These are phyloP conservation scores for Didymella segeticola DNA, from an alignment of 2,329 filamentous ascomycete species.

Conservation along the genomic window DNA sequence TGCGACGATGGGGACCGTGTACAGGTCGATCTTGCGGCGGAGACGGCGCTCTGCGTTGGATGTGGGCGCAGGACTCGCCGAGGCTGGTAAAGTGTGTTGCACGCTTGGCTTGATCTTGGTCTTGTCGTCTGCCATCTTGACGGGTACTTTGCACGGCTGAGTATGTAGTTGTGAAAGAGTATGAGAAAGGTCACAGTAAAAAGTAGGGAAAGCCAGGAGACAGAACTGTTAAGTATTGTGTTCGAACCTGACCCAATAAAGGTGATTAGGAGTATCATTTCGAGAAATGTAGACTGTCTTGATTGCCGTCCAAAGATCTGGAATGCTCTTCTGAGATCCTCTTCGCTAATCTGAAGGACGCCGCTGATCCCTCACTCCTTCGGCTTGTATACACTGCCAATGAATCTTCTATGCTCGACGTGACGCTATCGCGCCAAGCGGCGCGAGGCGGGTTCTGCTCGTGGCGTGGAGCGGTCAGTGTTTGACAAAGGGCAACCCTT, in stretches of 20 bases:
- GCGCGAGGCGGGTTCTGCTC: not conserved
- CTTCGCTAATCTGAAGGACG: not conserved
- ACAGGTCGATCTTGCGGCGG: not conserved
- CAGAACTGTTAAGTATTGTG: no score
- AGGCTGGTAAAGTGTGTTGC: no score
- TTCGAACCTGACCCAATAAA: not conserved
- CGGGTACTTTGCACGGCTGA: no score
- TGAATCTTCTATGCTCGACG: not conserved
- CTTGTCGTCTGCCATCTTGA: no score
- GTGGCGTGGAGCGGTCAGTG: not conserved
- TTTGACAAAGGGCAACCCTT: no score
- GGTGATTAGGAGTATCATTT: not conserved
- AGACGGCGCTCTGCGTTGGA: not conserved
- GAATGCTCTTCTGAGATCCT: not conserved
- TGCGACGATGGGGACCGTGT: not conserved
- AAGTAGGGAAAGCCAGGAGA: no score
- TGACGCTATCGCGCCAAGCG: not conserved
- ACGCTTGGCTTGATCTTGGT: not conserved
- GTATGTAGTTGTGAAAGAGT: no score
- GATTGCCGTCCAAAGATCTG: not conserved
- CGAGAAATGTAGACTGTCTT: not conserved
- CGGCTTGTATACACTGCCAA: not conserved
- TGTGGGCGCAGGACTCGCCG: not conserved
- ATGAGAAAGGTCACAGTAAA: no score
- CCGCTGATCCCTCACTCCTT: not conserved